Conservation (phyloP, 2,329 filamentous ascomycete species). For the Dactylellina cionopaga region DNA sequence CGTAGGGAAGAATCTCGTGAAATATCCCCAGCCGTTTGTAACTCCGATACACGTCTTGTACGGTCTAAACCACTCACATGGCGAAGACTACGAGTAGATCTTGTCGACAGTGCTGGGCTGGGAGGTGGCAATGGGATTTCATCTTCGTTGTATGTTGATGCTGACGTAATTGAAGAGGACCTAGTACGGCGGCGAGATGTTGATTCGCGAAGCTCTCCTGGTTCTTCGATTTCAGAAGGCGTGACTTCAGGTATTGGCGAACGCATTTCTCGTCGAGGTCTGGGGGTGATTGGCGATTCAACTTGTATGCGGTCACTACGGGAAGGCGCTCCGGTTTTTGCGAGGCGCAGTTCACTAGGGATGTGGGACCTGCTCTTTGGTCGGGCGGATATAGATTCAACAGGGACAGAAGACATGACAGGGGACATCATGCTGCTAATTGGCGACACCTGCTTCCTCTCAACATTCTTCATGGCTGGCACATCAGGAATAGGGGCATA, state of each 20-base stretch:
- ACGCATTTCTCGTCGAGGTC: constrained; percentile 15
- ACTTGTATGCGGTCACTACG: constrained; percentile 27
- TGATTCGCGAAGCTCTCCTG: constrained; percentile 21
- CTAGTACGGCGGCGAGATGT: constrained; percentile 19
- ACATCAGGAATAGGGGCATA: neutral
- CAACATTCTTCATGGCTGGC: neutral
- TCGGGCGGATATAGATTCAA: neutral
- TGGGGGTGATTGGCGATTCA: constrained; percentile 43
- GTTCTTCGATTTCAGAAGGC: constrained; percentile 36
- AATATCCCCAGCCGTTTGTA: constrained; percentile 36
- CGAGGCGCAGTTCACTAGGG: constrained; percentile 35
- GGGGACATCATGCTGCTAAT: constrained; percentile 35
- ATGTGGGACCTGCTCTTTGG: constrained; percentile 28
- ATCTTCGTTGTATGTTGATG: constrained; percentile 35
- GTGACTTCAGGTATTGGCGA: constrained; percentile 24
- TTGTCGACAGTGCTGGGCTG: constrained; percentile 30
- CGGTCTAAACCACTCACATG: constrained; percentile 16
- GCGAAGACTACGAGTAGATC: constrained; percentile 38
- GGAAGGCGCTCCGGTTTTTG: constrained; percentile 10
- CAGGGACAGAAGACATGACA: constrained; percentile 1
- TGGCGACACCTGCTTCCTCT: constrained; percentile 14
- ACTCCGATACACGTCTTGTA: constrained; percentile 36
- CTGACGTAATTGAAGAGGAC: constrained; percentile 34
- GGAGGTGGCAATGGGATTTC: constrained; percentile 28
- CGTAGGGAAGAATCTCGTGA: constrained; percentile 43